Evolutionary conservation across 495 filamentous ascomycete genomes (phyloP).

Genomic region (Neurospora sp.): DNA sequence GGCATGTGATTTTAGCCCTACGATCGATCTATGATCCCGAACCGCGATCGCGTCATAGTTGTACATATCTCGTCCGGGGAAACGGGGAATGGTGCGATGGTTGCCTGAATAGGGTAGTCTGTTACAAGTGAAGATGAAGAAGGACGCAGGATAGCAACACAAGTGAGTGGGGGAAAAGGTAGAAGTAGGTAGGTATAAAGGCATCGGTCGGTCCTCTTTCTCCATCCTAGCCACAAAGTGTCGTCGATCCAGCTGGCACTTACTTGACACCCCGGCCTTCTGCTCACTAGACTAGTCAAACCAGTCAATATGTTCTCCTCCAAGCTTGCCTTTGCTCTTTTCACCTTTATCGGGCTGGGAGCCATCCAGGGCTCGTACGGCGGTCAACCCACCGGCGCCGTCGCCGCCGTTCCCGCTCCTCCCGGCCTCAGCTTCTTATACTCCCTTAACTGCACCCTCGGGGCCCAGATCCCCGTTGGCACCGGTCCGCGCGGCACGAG

Average conservation of each 20-base stretch:
- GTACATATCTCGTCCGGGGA: not conserved
- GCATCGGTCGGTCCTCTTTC: not conserved
- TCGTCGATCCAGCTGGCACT: not conserved
- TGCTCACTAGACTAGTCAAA: too few relatives aligned
- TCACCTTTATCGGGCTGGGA: not conserved
- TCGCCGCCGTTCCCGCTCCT: conserved; percentile 1
- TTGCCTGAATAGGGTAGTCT: not conserved
- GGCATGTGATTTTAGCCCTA: not conserved
- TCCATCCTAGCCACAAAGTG: not conserved
- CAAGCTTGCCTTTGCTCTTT: not conserved
- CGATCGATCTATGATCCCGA: not conserved
- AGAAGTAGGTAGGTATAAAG: not conserved
- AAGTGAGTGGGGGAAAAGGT: not conserved
- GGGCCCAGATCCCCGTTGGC: conserved; percentile 8
- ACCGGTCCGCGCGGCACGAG: conserved; percentile 9
- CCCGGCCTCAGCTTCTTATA: conserved; percentile 18
- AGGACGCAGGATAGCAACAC: not conserved
- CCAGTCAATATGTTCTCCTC: conserved; percentile 1
- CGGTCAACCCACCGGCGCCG: not conserved
- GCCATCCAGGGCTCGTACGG: not conserved
- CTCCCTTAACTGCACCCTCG: conserved; percentile 20
- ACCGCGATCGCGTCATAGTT: not conserved
- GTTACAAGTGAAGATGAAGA: not conserved
- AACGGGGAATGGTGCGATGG: not conserved
- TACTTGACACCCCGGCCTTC: not conserved